Conservation (phyloP, 345 rosid genomes). For the Eucalyptus erythrocorys region DNA sequence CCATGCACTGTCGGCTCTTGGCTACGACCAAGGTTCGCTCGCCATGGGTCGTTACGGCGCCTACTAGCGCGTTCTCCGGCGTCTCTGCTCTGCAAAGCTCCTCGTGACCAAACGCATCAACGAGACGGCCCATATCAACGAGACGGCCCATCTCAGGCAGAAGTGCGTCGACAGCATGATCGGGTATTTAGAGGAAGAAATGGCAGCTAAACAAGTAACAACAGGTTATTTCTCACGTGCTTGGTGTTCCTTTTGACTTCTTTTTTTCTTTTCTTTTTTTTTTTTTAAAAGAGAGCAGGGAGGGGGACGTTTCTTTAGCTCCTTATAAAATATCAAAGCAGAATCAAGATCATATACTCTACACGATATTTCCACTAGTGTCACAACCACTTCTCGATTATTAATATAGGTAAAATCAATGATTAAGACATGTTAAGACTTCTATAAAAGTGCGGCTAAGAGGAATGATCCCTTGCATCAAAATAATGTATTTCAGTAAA, state of each 20-base stretch:
- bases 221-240: neutral
- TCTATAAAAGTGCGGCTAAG: neutral
- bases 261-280: too few relatives aligned
- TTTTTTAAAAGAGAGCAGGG: too few relatives aligned
- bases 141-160: neutral
- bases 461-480: neutral
- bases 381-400: neutral
- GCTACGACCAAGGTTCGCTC: neutral
- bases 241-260: neutral
- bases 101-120: neutral
- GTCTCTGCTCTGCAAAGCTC: neutral
- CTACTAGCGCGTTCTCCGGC: neutral
- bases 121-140: neutral
- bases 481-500: neutral
- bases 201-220: neutral
- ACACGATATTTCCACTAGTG: neutral
- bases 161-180: neutral
- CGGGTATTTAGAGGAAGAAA: neutral
- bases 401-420: neutral
- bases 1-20: neutral
- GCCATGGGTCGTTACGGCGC: neutral
- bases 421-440: neutral
- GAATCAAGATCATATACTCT: neutral
- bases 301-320: neutral
- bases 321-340: neutral